Conservation (phyloP, 495 filamentous ascomycete genomes). For the Cercophora sp. region DNA sequence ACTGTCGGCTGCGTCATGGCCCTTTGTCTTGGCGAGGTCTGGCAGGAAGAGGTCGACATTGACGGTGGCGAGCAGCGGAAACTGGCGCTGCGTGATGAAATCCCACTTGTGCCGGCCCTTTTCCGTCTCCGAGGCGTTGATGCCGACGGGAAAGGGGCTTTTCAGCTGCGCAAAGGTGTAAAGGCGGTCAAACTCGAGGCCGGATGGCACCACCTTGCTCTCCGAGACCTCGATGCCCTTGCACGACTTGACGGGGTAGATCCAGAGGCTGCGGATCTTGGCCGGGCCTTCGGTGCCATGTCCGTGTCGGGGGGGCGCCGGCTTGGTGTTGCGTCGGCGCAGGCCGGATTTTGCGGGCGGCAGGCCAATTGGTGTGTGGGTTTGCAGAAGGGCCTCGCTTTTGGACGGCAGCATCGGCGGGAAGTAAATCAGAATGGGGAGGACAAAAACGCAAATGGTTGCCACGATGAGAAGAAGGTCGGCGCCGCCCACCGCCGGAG, state of each 20-base stretch:
- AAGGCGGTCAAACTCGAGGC: slow-evolving; percentile 78
- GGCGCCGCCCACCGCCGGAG: slow-evolving; percentile 20
- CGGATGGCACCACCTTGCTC: slow-evolving; percentile 63
- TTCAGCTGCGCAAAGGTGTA: slow-evolving; percentile 76
- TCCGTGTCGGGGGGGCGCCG: slow-evolving; percentile 34
- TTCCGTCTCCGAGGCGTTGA: slow-evolving; percentile 34
- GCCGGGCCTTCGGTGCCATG: slow-evolving; percentile 6
- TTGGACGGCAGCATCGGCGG: slow-evolving; percentile 41
- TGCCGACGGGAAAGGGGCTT: slow-evolving; percentile 44
- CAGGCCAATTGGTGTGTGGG: slow-evolving; percentile 39
- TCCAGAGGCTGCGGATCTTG: slow-evolving; percentile 71
- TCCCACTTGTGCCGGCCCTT: slow-evolving; percentile 60
- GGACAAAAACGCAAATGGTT: slow-evolving; percentile 44
- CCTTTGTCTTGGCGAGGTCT: slow-evolving; percentile 50
- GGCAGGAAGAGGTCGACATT: slow-evolving; percentile 77
- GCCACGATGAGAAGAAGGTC: slow-evolving; percentile 40
- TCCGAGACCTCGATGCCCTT: slow-evolving; percentile 68
- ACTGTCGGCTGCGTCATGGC: slow-evolving; percentile 40
- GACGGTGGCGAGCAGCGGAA: slow-evolving; percentile 67
- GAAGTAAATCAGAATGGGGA: slow-evolving; percentile 45
- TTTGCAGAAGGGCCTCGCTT: slow-evolving; percentile 46
- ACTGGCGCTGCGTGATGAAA: slow-evolving; percentile 75
- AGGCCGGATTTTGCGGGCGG: slow-evolving; percentile 38
- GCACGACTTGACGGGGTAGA: slow-evolving; percentile 88
- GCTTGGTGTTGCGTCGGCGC: slow-evolving; percentile 7